Base-by-base conservation (phyloP, 1,284 basidiomycete genomes). In the Rhodotorula glutinis region DNA sequence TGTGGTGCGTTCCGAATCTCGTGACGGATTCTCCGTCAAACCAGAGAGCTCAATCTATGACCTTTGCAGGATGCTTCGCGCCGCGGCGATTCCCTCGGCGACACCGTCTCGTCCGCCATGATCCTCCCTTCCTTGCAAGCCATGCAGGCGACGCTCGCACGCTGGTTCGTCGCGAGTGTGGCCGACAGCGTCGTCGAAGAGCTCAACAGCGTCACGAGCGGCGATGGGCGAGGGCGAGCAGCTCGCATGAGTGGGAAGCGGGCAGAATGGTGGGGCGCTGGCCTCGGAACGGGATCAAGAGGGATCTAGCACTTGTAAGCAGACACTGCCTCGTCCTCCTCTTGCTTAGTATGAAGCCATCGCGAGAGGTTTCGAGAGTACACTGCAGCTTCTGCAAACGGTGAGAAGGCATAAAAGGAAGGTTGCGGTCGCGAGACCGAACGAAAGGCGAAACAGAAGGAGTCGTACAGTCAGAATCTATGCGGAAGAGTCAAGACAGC, bases 21-120 rank as follows among this genome's bases (percentile, higher is more conserved):
- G 11, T 27, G 49, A n/a, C 14, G 25, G 25, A 25, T 3, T 4
- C 25, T 23, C 40, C 13, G 11, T 16, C 41, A 4, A 1, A 11
- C 2, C 33, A 13, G 7, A 30, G n/a, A 2, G 3, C 25, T 30
- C 25, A 38, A 11, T 25, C 49, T 9, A 10, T n/a, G 29, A 4
- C 23, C 9, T 10, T 11, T 40, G 9, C 60, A 71, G 59, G 72
- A 73, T 21, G 67, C 65, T 19, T 70, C 62, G 13, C 53, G 65
- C 7, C 65, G 69, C 4, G 75, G 75, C 41, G 75, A 76, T 59
- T 62, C 74, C 21, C 72, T 76, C 41, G 63, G 44, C 17, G 66
- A 68, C 55, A 40, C 46, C 21, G 57, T 57, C 13, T n/a, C 54
- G 43, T 57, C 58, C 19, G 23, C 33, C n/a, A 49, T 60, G 11